Base-by-base conservation (phyloP, 495 filamentous ascomycete genomes). In the Parachaetomium inaequale region DNA sequence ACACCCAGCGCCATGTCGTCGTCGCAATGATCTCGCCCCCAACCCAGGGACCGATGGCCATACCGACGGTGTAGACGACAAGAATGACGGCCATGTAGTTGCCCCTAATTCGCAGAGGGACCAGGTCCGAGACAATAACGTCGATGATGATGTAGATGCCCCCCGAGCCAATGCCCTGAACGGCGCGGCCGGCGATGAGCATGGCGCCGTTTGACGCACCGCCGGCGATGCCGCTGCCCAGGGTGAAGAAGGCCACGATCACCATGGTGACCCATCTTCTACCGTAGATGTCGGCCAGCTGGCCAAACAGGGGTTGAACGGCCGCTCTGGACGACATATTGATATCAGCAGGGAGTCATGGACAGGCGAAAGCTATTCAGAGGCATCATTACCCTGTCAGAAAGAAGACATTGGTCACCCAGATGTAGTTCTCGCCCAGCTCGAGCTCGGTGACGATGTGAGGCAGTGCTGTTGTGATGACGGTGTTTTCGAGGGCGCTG, bases 101-200 rank as follows among this genome's bases (percentile, higher is more conserved):
- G 78, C 62, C 86, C 63, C 90, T 85, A 82, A 75, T 69, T 40
- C 72, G 73, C 71, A 90, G 78, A 51, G 85, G 85, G 70, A 91
- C 88, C 45, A 91, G 64, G 77, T 94, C 91, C 3, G 82, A 84
- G 40, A 68, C 87, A 34, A 74, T 68, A 12, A 94, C 89, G 68
- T 94, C 91, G 32, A 88, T 84, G 61, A 93, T 72, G 19, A 88
- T 84, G 28, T 26, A 25, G 55, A 93, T 80, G 2, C 91, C 91
- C 55, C 91, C 91, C 34, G 87, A 86, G 21, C 90, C 92, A 31
- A 88, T 74, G 58, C 92, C 92, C 69, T 96, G 91, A 36, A 96
- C 76, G 0, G 85, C 85, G 66, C 91, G 77, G n/a, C 87, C 91
- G 0, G 81, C 82, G 49, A 95, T 82, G 60, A 95, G 81, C 84